Base-by-base conservation (phyloP, 176 grass and related monocot genomes). In the Pharus latifolius region DNA sequence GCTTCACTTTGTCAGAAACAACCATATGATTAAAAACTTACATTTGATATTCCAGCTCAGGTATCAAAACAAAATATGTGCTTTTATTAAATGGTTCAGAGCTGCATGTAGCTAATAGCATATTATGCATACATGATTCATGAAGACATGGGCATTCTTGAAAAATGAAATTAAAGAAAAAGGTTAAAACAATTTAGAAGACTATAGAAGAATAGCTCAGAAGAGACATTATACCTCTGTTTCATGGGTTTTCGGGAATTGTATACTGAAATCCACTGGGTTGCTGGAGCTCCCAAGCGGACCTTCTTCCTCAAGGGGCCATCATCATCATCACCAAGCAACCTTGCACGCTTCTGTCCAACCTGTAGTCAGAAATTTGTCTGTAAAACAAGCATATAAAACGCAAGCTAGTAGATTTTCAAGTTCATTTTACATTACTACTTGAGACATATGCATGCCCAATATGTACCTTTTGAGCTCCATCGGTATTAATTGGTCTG, bases 211-310 rank as follows among this genome's bases (percentile, higher is more conserved):
- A 65, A 53, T 23, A 31, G 20, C 42, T 74, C 64, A 75, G 63
- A 79, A 85, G 65, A 27, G 30, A 49, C 23, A 75, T n/a, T 53
- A 32, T 49, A 94, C 91, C 91, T 83, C 57, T 90, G 87, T 56
- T 95, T 95, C 91, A 95, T 95, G 22, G 91, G 83, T 41, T 55
- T 47, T 50, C 87, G 75, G 6, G 87, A 81, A 78, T 95, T 95
- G 65, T 95, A 95, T 40, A 95, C 91, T 26, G 91, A 95, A 72
- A 96, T 96, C 91, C 91, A 96, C 65, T 96, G 91, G 17, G 83
- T 90, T 53, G 91, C 83, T 2, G 91, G 91, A 49, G 52, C 61
- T 50, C 91, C 91, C 19, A 90, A 25, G 40, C 91, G 79, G 43
- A 90, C 75, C 41, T 90, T 95, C 80, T 96, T 96, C 74, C 46